These are phyloP conservation scores for Suillus cothurnatus DNA, from an alignment of 768 basidiomycete species.

Conservation along the genomic window DNA sequence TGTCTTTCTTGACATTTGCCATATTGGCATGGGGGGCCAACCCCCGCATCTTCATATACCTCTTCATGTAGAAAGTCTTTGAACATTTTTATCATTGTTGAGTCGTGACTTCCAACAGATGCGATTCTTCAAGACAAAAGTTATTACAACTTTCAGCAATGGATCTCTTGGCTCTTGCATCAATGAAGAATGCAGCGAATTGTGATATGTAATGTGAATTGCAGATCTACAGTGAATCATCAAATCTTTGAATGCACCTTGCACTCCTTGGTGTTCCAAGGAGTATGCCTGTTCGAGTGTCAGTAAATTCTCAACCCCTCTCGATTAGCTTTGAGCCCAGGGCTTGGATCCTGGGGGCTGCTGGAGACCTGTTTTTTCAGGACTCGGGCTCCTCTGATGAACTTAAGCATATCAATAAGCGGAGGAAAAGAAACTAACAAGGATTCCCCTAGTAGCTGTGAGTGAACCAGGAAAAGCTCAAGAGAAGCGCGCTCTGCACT, in stretches of 20 bases:
- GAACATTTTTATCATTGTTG: background rate
- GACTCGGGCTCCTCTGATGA: slow-evolving; percentile 37
- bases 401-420: slow-evolving; percentile 91
- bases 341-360: slow-evolving; percentile 47
- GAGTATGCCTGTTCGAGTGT: slow-evolving; percentile 45
- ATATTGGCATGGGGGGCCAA: background rate
- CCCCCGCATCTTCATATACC: background rate
- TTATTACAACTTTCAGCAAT: slow-evolving; percentile 53
- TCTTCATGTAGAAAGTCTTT: slow-evolving; percentile 3
- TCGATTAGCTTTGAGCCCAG: slow-evolving; percentile 6
- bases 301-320: no score
- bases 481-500: slow-evolving; percentile 72
- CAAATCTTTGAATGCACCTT: slow-evolving; percentile 84
- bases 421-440: slow-evolving; percentile 92
- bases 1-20: background rate
- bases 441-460: slow-evolving; percentile 88
- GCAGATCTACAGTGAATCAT: slow-evolving; percentile 81
- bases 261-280: slow-evolving; percentile 74
- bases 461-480: slow-evolving; percentile 86
- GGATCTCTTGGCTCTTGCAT: slow-evolving; percentile 80
- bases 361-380: slow-evolving; percentile 23
- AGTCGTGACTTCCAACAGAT: slow-evolving; percentile 20
- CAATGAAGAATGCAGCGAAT: slow-evolving; percentile 82
- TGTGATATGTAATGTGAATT: slow-evolving; percentile 85
- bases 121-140: slow-evolving; percentile 16